These are phyloP conservation scores for Murraya koenigii DNA, from an alignment of 345 rosid genomes.

Conservation along the genomic window DNA sequence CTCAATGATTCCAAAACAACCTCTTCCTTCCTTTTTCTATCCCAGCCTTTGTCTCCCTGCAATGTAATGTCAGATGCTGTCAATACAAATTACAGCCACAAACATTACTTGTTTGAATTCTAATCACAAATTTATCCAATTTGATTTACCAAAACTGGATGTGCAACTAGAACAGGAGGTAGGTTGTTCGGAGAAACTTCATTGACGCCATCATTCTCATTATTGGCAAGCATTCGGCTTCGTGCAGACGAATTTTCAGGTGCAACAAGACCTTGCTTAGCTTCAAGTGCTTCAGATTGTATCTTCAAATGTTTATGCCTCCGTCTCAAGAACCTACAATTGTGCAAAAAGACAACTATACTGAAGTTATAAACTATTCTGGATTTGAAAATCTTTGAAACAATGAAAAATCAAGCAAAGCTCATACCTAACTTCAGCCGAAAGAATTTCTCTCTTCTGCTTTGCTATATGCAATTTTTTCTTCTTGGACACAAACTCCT, in stretches of 20 bases:
- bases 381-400: background rate
- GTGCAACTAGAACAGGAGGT: background rate
- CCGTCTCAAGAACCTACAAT: slow-evolving; percentile 27
- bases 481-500: slow-evolving; percentile 47
- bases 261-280: slow-evolving; percentile 9
- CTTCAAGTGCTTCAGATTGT: slow-evolving; percentile 10
- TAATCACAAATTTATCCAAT: background rate
- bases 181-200: slow-evolving; percentile 9
- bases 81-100: background rate
- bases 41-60: slow-evolving; percentile 15
- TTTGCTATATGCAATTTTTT: slow-evolving; percentile 29
- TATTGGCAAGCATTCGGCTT: slow-evolving; percentile 7
- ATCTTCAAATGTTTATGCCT: slow-evolving; percentile 18
- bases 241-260: background rate
- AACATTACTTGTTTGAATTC: background rate
- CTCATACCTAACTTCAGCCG: slow-evolving; percentile 39
- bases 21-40: slow-evolving; percentile 5
- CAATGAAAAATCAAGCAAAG: background rate
- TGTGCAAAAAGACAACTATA: background rate
- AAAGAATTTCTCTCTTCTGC: slow-evolving; percentile 39
- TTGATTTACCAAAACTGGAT: slow-evolving; percentile 20
- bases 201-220: background rate
- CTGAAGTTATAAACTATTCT: background rate
- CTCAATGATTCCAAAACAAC: slow-evolving; percentile 2
- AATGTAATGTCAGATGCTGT: background rate